Evolutionary conservation across 148 eudicot genomes (phyloP), one percentile per base, ranked within the genome.

Genomic region (Persicaria maculosa): DNA sequence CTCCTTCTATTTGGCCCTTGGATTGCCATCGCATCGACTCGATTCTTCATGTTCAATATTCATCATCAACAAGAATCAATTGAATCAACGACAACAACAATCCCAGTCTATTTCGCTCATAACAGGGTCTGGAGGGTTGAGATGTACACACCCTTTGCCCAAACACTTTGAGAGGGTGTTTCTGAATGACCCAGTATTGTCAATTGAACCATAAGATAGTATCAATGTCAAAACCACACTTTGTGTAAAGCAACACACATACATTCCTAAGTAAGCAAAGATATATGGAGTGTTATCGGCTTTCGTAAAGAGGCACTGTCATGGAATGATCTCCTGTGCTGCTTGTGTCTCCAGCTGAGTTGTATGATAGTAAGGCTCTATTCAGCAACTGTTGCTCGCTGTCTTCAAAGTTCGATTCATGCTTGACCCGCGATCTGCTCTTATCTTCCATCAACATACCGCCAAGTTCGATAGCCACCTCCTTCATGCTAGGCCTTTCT

Each of bases 401-500:
- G 19, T 72, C 74, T 72, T 72, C 40, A 6, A 50, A 19, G 11
- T 72, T 72, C 8, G 31, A 62, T 4, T 44, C 16, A 1, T 69
- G 9, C 47, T 8, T 20, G n/a, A 15, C 52, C 19, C 47, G 9
- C 1, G n/a, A 46, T 36, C 40, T 50, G 17, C 44, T 48, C 58
- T 72, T 46, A 3, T 25, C 48, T 71, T 71, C 73, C 55, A 46
- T 19, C 17, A 48, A 19, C 52, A 47, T 22, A 16, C 62, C 44
- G 1, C 53, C 65, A 20, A 76, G 50, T 4, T 76, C 67, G n/a
- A 43, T 54, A 16, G 78, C 78, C 54, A 76, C 78, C 46, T 76
- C 78, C 9, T 55, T 70, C 78, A 68, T 76, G 44, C 14, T 68
- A 19, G 78, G 74, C 44, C 78, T 69, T 7, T 76, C 78, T 17